These are phyloP conservation scores for Candida krabiensis DNA, from an alignment of 805 yeast genomes.

Conservation along the genomic window DNA sequence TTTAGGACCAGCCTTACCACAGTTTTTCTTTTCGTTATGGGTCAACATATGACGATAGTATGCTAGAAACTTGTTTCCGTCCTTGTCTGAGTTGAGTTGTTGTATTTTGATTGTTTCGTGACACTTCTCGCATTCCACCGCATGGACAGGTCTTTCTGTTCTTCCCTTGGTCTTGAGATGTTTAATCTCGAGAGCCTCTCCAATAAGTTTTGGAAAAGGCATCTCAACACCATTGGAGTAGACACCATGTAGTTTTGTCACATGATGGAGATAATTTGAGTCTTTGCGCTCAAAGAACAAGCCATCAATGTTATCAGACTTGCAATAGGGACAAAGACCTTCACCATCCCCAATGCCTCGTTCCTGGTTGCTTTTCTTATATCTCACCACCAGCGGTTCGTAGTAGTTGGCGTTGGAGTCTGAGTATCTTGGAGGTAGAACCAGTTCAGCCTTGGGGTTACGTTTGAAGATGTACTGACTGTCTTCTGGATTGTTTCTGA, in stretches of 20 bases:
- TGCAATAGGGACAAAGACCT: conserved; percentile 34
- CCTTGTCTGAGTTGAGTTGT: conserved; percentile 17
- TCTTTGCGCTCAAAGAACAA: conserved; percentile 26
- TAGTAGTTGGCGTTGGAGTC: conserved; percentile 20
- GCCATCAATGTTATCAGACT: conserved; percentile 11
- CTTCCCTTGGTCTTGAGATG: conserved; percentile 18
- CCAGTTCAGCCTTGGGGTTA: conserved; percentile 14
- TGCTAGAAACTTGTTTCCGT: conserved; percentile 25
- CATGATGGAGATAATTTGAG: conserved; percentile 32
- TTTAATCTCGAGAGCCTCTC: conserved; percentile 21
- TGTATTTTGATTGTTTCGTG: conserved; percentile 21
- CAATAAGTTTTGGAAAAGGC: conserved; percentile 26
- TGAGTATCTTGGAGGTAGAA: conserved; percentile 16
- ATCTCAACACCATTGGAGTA: conserved; percentile 31
- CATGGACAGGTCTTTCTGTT: conserved; percentile 17
- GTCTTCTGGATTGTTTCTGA: conserved; percentile 10
- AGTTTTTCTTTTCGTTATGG: conserved; percentile 27
- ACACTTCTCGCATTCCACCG: conserved; percentile 27
- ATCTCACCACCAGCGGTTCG: conserved; percentile 26
- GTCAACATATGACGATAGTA: conserved; percentile 30
- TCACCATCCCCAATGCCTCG: conserved; percentile 20
- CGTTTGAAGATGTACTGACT: conserved; percentile 18
- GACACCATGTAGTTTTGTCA: conserved; percentile 33
- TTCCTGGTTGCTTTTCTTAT: conserved; percentile 10
- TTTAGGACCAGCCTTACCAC: conserved; percentile 8